Evolutionary conservation across 2,329 filamentous ascomycete genomes (phyloP), one percentile per base, ranked within the genome.

Genomic region (Ilyonectria destructans): DNA sequence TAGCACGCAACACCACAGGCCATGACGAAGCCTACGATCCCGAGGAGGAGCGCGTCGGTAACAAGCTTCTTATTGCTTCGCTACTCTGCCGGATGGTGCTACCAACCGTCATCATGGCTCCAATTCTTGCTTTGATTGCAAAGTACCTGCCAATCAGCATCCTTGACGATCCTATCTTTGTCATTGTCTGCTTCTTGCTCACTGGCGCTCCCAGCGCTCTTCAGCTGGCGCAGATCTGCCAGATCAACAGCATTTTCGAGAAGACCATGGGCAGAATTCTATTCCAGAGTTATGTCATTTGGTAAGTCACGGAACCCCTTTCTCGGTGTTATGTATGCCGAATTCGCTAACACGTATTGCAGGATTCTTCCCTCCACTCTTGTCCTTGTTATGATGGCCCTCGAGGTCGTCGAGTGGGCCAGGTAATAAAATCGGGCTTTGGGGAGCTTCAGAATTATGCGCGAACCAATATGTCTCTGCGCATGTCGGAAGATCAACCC

Each of bases 241-340:
- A 98, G 86, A 93, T 98, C 83, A 99, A 99, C 82, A 92, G 92
- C 70, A 96, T 99, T 10, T 99, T 94, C 81, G 96, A 98, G 85
- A 90, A 92, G 19, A 94, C 96, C 56, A 98, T 99, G 95, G 93
- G 93, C 69, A 93, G 90, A 80, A 88, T 99, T 64, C 84, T 98
- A 58, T 97, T 98, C 85, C 96, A 98, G 85, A 98, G 96, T 83
- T 83, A 83, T 70, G 82, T 99, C 67, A 91, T 98, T 71, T 97
- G 95, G 94, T 94, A 85, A 83, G 91, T 86, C 60, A 45, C 35
- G 65, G n/a, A 51, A 55, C 37, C 66, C n/a, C 40, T 48, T 58
- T 77, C 55, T 64, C 43, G 55, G 58, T 63, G 15, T 43, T 45
- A 40, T 49, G 29, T 37, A 10, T 15, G n/a, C 48, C 66, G 62